Percentiles rank a stretch among this genome's conserved stretches.
These are phyloP conservation scores for Fraxinus floribunda DNA, from an alignment of 305 asterid genomes.

Conservation along the genomic window DNA sequence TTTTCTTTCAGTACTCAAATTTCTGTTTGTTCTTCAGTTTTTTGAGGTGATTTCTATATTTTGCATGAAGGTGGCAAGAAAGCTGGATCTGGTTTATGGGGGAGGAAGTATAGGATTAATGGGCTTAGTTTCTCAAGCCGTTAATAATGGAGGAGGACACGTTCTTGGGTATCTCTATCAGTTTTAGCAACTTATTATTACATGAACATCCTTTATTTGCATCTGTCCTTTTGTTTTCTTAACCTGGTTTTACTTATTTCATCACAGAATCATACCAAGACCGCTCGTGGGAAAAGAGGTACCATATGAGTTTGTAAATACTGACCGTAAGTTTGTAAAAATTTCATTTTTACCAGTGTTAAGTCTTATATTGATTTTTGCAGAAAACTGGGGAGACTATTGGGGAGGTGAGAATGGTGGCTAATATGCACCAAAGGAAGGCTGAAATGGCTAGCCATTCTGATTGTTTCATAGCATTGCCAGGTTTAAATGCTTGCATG, in stretches of 20 bases:
- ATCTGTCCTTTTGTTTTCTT: background rate
- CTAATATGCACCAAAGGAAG: conserved; percentile 53
- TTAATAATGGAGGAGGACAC: conserved; percentile 63
- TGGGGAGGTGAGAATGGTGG: conserved; percentile 48
- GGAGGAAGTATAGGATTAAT: conserved; percentile 74
- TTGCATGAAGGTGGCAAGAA: conserved; percentile 58
- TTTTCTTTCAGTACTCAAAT: background rate
- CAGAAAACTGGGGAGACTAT: conserved; percentile 49
- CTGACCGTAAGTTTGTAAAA: background rate
- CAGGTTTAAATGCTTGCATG: conserved; percentile 27
- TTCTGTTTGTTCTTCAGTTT: background rate
- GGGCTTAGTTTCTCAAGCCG: conserved; percentile 65
- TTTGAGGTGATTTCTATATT: background rate
- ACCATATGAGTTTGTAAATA: background rate
- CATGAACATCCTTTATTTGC: background rate
- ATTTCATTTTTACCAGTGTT: background rate
- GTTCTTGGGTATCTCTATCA: conserved; percentile 51
- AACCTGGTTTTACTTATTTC: background rate
- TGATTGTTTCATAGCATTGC: conserved; percentile 54
- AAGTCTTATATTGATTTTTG: background rate
- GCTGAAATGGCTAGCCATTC: conserved; percentile 54
- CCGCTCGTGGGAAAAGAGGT: conserved; percentile 74
- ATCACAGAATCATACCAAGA: conserved; percentile 62
- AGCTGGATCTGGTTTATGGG: conserved; percentile 69
- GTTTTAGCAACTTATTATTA: background rate